Percentiles rank a stretch among this genome's conserved stretches.
Conservation (phyloP, 768 basidiomycete genomes). For the Pulveroboletus sp. region DNA sequence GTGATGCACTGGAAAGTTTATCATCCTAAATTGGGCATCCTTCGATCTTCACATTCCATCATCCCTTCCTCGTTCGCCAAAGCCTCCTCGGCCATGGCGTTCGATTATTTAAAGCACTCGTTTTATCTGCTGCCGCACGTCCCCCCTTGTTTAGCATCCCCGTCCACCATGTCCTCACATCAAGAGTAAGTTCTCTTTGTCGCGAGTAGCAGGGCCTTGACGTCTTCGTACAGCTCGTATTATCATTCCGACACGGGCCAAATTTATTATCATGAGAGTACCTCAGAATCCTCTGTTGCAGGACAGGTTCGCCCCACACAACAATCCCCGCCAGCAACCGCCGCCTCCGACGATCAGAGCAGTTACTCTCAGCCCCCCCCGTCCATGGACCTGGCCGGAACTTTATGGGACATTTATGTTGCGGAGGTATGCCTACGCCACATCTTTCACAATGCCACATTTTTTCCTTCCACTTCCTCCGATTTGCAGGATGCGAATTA, state of each 20-base stretch:
- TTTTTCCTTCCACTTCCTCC: neutral
- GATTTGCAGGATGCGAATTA: constrained; percentile 7
- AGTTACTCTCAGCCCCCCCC: constrained; percentile 4
- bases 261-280: constrained; percentile 6
- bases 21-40: constrained; percentile 14
- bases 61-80: constrained; percentile 15
- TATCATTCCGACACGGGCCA: neutral
- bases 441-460: neutral
- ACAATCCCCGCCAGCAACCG: constrained; percentile 4
- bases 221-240: constrained; percentile 2
- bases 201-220: constrained; percentile 1
- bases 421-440: constrained; percentile 10
- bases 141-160: constrained; percentile 1
- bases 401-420: neutral
- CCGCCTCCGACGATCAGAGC: neutral
- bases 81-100: constrained; percentile 11
- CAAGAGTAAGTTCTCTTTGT: constrained; percentile 12
- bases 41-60: constrained; percentile 19
- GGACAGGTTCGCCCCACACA: neutral
- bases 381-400: neutral
- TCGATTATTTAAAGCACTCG: constrained; percentile 22
- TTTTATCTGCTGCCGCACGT: constrained; percentile 1
- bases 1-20: constrained; percentile 28
- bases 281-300: neutral
- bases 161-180: constrained; percentile 19